phyloP scores from a whole-genome alignment of 345 rosid species.

The Brassica incana region DNA sequence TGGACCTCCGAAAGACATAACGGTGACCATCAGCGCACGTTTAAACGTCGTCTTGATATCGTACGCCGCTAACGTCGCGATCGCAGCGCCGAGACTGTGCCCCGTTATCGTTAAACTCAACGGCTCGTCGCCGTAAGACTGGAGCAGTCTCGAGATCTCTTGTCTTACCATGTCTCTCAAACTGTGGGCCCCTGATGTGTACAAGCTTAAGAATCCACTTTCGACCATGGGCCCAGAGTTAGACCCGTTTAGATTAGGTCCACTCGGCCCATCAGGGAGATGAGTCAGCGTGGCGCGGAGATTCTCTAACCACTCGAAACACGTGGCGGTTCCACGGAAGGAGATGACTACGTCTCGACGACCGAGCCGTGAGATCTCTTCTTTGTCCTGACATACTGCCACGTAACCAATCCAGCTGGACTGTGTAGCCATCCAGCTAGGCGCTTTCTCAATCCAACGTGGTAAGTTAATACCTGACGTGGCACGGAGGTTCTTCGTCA shows the following conservation, averaged over 20 bases:
- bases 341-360: slow-evolving; percentile 87
- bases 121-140: slow-evolving; percentile 66
- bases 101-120: slow-evolving; percentile 87
- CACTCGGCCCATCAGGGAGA: slow-evolving; percentile 39
- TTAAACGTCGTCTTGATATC: slow-evolving; percentile 64
- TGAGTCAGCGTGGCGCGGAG: slow-evolving; percentile 71
- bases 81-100: slow-evolving; percentile 92
- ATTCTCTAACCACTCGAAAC: slow-evolving; percentile 94
- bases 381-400: slow-evolving; percentile 78
- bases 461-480: slow-evolving; percentile 78
- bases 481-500: slow-evolving; percentile 64
- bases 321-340: slow-evolving; percentile 81
- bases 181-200: slow-evolving; percentile 67
- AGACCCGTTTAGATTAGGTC: neutral
- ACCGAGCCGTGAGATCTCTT: slow-evolving; percentile 78
- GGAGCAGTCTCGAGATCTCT: slow-evolving; percentile 57
- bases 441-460: slow-evolving; percentile 65
- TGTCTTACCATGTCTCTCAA: slow-evolving; percentile 61
- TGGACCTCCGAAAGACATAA: slow-evolving; percentile 91
- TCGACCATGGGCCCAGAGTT: slow-evolving; percentile 72
- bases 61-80: slow-evolving; percentile 72
- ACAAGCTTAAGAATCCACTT: slow-evolving; percentile 80
- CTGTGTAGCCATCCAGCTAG: slow-evolving; percentile 59
- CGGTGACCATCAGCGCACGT: slow-evolving; percentile 65
- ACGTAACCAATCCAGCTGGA: slow-evolving; percentile 98